A percentile compares a stretch with the other conserved stretches of the same genome.
Conservation (phyloP, 345 rosid species). For the Stellera chamaejasme region DNA sequence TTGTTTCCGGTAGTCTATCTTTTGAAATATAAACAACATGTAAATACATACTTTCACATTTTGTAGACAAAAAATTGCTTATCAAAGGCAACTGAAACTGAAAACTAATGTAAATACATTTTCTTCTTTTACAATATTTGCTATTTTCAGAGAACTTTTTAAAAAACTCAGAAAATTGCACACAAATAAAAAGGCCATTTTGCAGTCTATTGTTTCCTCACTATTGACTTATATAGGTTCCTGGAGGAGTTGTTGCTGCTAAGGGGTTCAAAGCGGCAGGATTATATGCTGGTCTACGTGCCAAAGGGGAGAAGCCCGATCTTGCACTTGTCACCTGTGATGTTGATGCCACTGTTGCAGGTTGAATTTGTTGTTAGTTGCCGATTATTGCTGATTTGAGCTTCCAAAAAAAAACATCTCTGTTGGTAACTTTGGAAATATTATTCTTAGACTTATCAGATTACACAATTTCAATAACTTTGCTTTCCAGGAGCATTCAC, state of each 20-base stretch:
- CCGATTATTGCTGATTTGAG: no score
- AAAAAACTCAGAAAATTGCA: no score
- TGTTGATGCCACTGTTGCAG: conserved; percentile 77
- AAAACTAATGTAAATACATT: no score
- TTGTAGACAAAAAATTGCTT: not conserved
- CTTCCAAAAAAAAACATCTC: not conserved
- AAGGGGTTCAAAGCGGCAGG: conserved; percentile 87
- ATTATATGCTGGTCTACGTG: conserved; percentile 77
- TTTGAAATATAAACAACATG: no score
- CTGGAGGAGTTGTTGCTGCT: conserved; percentile 93
- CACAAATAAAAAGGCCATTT: no score
- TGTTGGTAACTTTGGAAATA: not conserved
- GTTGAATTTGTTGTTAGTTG: conserved; percentile 11
- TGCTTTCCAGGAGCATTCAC: conserved; percentile 66
- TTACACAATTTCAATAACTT: not conserved
- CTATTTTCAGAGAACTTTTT: not conserved
- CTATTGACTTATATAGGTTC: conserved; percentile 34
- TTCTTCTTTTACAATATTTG: not conserved
- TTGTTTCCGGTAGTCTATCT: no score
- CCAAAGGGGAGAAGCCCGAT: conserved; percentile 83
- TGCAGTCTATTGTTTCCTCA: not conserved
- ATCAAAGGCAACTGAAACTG: no score
- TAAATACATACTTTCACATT: not conserved
- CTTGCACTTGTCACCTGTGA: conserved; percentile 85
- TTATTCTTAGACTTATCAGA: not conserved